Conservation (phyloP, 192 early-diverging fungal genomes). For the Kickxella alabastrina region DNA sequence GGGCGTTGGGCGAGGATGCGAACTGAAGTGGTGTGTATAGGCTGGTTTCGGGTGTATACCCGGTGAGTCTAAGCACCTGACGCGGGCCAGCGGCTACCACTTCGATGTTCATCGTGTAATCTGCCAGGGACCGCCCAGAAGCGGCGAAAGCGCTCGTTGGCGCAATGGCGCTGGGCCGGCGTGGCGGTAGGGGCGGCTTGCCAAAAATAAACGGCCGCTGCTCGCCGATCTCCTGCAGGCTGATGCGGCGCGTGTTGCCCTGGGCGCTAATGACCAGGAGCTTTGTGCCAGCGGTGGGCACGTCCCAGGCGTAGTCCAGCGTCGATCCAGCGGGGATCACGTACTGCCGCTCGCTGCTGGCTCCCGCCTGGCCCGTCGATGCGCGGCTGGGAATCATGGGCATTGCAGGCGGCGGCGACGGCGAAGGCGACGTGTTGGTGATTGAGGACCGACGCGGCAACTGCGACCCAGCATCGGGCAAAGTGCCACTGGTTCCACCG, state of each 20-base stretch:
- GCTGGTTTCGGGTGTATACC: constrained; percentile 63
- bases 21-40: constrained; percentile 47
- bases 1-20: not conserved
- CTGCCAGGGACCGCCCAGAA: constrained; percentile 62
- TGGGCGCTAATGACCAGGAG: constrained; percentile 69
- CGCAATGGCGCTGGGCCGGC: constrained; percentile 7
- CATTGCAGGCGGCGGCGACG: not conserved
- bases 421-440: constrained; percentile 3
- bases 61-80: constrained; percentile 65
- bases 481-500: not conserved
- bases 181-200: constrained; percentile 13
- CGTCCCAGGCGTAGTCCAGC: constrained; percentile 88
- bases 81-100: constrained; percentile 65
- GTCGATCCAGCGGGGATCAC: constrained; percentile 40
- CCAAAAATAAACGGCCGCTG: constrained; percentile 80
- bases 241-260: constrained; percentile 74
- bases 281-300: constrained; percentile 71
- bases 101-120: constrained; percentile 68
- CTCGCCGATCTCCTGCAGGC: constrained; percentile 86
- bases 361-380: not conserved
- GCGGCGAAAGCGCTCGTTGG: not conserved
- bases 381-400: not conserved
- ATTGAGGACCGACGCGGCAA: constrained; percentile 1
- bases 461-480: not conserved
- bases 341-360: constrained; percentile 14